Conservation (phyloP, 352 stramenopile genomes). For the Globisporangium cylindrosporum region DNA sequence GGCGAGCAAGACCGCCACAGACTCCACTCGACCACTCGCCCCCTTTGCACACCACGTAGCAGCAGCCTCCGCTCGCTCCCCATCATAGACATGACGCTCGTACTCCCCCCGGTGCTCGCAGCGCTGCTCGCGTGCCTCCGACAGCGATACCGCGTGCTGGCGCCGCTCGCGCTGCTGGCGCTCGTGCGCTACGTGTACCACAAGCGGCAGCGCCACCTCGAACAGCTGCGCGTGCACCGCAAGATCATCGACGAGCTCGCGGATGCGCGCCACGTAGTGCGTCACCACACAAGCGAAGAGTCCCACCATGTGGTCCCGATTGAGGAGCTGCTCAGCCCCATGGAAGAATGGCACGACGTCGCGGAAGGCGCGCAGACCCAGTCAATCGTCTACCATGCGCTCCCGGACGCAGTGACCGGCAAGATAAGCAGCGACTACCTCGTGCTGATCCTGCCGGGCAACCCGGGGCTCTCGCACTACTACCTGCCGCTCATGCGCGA, state of each 20-base stretch:
- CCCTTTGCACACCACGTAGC: not conserved
- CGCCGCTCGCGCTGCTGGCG: conserved; percentile 34
- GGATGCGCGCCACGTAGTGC: conserved; percentile 11
- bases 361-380: conserved; percentile 33
- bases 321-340: conserved; percentile 17
- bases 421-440: conserved; percentile 32
- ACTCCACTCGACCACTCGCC: no score
- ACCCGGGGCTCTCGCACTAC: conserved; percentile 62
- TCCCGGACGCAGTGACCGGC: conserved; percentile 4
- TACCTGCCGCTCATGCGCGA: conserved; percentile 67
- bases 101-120: conserved; percentile 15
- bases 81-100: not conserved
- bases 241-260: conserved; percentile 30
- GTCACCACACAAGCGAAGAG: not conserved
- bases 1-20: no score
- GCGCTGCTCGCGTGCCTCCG: conserved; percentile 29
- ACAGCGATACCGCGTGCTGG: conserved; percentile 30
- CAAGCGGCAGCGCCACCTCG: conserved; percentile 35
- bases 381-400: conserved; percentile 51
- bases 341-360: conserved; percentile 55
- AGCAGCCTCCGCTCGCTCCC: not conserved
- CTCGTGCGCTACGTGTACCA: conserved; percentile 47
- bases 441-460: conserved; percentile 64
- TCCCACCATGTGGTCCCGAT: conserved; percentile 14
- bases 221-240: conserved; percentile 39